Evolutionary conservation across 202 grass and related monocot species (phyloP).

Genomic region (Setaria italica): DNA sequence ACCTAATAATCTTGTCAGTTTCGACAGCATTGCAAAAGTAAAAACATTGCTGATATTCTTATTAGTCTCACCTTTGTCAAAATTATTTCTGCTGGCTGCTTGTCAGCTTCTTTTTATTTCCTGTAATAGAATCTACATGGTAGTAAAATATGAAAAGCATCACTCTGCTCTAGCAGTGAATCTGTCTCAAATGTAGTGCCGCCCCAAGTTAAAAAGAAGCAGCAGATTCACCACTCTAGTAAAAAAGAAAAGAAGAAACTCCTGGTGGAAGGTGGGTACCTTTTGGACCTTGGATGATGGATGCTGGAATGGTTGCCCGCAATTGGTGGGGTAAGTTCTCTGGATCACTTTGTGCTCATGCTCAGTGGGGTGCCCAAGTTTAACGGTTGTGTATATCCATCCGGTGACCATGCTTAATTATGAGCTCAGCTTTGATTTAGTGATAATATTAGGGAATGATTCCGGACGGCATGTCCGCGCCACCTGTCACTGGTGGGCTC

Average conservation of each 20-base stretch:
- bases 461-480: background rate
- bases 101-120: conserved; percentile 18
- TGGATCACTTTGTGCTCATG: conserved; percentile 15
- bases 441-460: background rate
- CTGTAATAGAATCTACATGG: background rate
- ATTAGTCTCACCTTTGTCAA: background rate
- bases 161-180: background rate
- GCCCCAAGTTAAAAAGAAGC: background rate
- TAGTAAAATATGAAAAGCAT: background rate
- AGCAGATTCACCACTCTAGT: conserved; percentile 31
- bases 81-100: background rate
- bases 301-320: conserved; percentile 31
- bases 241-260: conserved; percentile 3
- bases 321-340: conserved; percentile 47
- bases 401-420: background rate
- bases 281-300: conserved; percentile 26
- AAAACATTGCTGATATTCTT: background rate
- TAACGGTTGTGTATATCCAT: conserved; percentile 51
- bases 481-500: conserved; percentile 27
- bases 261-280: conserved; percentile 44
- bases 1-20: background rate
- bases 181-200: background rate
- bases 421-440: conserved; percentile 19
- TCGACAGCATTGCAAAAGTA: background rate
- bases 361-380: conserved; percentile 43